These are phyloP conservation scores for Acorus calamus DNA, from an alignment of 106 monocot species.

Conservation along the genomic window DNA sequence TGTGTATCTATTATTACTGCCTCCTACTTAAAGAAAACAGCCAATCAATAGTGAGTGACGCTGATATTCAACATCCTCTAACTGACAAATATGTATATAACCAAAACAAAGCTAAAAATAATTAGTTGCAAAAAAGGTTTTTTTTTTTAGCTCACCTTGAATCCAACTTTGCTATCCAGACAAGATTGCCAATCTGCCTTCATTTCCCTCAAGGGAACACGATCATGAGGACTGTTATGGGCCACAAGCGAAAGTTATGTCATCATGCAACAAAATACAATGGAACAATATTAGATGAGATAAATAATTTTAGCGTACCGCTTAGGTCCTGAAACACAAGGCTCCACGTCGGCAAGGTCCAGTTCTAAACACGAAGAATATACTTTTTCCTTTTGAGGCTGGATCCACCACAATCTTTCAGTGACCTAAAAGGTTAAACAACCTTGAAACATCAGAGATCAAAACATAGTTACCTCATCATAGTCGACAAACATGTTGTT, in stretches of 20 bases:
- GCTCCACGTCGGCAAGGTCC: conserved; percentile 51
- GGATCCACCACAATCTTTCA: neutral
- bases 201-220: conserved; percentile 77
- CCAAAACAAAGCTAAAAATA: neutral
- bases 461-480: conserved; percentile 48
- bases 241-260: neutral
- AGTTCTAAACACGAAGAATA: conserved; percentile 76
- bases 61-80: neutral
- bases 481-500: conserved; percentile 97
- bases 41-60: no score
- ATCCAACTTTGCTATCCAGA: conserved; percentile 74
- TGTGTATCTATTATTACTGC: no score
- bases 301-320: conserved; percentile 23
- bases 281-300: neutral
- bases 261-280: neutral
- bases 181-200: conserved; percentile 78
- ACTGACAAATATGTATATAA: neutral
- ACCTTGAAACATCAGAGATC: no score
- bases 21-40: no score
- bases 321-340: conserved; percentile 79
- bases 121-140: neutral
- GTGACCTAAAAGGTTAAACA: neutral
- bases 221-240: conserved; percentile 65
- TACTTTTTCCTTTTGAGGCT: conserved; percentile 60
- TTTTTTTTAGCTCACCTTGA: conserved; percentile 46